Percentiles rank a stretch among this genome's conserved stretches.
These are phyloP conservation scores for Helminthosporium solani DNA, from an alignment of 2,329 filamentous ascomycete genomes.

Conservation along the genomic window DNA sequence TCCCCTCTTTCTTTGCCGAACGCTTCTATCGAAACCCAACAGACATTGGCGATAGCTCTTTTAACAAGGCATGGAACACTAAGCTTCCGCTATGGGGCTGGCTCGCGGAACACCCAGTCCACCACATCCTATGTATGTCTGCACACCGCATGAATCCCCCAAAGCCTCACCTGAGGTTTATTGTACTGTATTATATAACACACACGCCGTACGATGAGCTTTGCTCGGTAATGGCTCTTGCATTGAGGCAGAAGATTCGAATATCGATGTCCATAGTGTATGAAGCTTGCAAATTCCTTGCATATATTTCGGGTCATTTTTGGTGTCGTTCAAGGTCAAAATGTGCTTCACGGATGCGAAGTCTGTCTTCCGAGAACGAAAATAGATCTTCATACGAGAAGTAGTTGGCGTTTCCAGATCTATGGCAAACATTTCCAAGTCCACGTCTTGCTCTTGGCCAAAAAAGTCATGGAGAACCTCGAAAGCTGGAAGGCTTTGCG, in stretches of 20 bases:
- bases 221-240: not conserved
- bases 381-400: constrained; percentile 2
- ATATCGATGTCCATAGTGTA: not conserved
- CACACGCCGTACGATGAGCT: not conserved
- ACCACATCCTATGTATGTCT: constrained; percentile 3
- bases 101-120: constrained; percentile 2
- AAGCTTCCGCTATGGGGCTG: constrained; percentile 2
- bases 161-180: not conserved
- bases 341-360: not conserved
- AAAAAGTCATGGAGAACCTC: not conserved
- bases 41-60: not conserved
- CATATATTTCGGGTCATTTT: not conserved
- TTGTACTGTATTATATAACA: not conserved
- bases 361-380: not conserved
- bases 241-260: not conserved
- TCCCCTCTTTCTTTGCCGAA: constrained; percentile 1
- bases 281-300: not conserved
- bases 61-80: constrained; percentile 5
- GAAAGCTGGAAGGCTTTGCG: not conserved
- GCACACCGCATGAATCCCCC: not conserved
- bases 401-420: not conserved
- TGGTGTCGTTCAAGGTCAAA: not conserved
- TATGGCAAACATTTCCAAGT: constrained; percentile 1
- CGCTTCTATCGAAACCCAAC: constrained; percentile 5
- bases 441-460: not conserved